Conservation (phyloP, 495 filamentous ascomycete species). For the Xylaria flabelliformis region DNA sequence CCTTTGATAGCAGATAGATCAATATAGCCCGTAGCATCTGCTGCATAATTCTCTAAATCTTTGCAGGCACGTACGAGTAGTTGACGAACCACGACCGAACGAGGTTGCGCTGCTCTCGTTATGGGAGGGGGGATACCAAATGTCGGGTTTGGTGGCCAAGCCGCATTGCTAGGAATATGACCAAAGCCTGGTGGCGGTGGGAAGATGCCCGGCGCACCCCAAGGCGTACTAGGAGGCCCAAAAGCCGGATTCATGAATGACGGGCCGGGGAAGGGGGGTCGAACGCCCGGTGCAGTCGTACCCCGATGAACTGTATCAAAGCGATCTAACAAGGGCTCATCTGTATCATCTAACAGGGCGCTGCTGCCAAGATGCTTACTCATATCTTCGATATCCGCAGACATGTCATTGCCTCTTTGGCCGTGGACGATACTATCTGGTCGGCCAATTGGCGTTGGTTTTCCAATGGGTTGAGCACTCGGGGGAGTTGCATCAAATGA, state of each 20-base stretch:
- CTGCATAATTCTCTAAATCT: constrained; percentile 45
- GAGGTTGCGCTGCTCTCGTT: constrained; percentile 46
- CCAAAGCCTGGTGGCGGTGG: constrained; percentile 39
- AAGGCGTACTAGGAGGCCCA: constrained; percentile 38
- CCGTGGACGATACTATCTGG: constrained; percentile 73
- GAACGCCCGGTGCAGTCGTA: constrained; percentile 43
- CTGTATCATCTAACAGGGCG: constrained; percentile 87
- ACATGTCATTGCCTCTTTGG: constrained; percentile 50
- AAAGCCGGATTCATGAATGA: constrained; percentile 42
- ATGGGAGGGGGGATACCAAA: constrained; percentile 37
- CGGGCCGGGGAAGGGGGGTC: constrained; percentile 31
- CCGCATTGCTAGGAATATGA: constrained; percentile 24
- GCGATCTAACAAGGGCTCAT: constrained; percentile 44
- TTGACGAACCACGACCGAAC: constrained; percentile 54
- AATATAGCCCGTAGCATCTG: constrained; percentile 64
- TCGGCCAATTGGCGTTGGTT: constrained; percentile 86
- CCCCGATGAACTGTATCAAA: constrained; percentile 25
- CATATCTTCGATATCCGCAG: constrained; percentile 67
- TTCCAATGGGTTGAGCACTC: constrained; percentile 68
- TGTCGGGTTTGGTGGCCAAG: constrained; percentile 37
- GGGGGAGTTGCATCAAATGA: constrained; percentile 52
- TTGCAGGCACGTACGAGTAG: constrained; percentile 58
- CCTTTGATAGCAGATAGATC: constrained; percentile 68
- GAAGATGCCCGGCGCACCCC: constrained; percentile 38
- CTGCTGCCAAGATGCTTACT: constrained; percentile 89